Conservation (phyloP, 495 filamentous ascomycete genomes). For the Lasiosphaeria hispida region DNA sequence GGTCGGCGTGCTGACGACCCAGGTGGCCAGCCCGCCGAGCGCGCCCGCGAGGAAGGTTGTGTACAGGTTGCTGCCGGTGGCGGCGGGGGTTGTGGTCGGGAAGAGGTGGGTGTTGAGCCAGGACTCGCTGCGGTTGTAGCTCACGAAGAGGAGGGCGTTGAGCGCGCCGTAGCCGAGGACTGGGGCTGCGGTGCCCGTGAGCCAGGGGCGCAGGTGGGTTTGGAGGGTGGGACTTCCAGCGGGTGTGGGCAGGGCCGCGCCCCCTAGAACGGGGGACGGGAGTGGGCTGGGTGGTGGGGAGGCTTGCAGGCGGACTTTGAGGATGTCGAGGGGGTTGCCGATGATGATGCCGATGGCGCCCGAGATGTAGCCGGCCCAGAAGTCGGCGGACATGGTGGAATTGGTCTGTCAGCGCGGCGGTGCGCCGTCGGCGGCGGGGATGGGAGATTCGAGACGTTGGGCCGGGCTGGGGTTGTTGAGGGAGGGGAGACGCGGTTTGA, state of each 20-base stretch:
- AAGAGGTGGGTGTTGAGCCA: constrained; percentile 47
- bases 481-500: too few species aligned
- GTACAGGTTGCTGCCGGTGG: constrained; percentile 37
- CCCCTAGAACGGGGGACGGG: not conserved
- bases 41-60: constrained; percentile 75
- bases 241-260: not conserved
- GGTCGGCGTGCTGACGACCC: constrained; percentile 76
- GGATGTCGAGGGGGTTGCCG: constrained; percentile 81
- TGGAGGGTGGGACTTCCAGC: constrained; percentile 55
- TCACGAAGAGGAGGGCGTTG: constrained; percentile 81
- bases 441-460: too few species aligned
- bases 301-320: constrained; percentile 82
- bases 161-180: constrained; percentile 84
- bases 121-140: constrained; percentile 74
- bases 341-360: constrained; percentile 80
- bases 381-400: constrained; percentile 76
- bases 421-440: too few species aligned
- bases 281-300: constrained; percentile 18
- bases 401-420: too few species aligned
- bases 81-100: constrained; percentile 6
- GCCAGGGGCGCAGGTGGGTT: constrained; percentile 46
- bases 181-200: constrained; percentile 70
- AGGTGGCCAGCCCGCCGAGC: constrained; percentile 74
- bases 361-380: constrained; percentile 83
- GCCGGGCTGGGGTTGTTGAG: too few species aligned